Percentiles rank a stretch among this genome's conserved stretches.
phyloP scores from a whole-genome alignment of 1,139 yeast species.

The Pichia sp. region DNA sequence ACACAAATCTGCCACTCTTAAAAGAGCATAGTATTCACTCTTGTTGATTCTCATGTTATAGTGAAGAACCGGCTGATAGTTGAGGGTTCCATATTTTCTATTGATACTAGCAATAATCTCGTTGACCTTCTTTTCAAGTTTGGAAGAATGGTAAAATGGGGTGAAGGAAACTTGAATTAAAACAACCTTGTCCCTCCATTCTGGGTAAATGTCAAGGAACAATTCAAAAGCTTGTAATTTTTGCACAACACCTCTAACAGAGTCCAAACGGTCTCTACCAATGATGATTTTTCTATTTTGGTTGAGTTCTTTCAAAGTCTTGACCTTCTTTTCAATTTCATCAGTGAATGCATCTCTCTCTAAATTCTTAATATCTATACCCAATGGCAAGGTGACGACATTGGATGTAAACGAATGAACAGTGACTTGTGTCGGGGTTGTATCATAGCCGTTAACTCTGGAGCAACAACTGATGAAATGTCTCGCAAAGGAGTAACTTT shows the following conservation, averaged over 20 bases:
- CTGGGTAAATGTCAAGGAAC: slow-evolving; percentile 84
- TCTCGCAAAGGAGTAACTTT: slow-evolving; percentile 76
- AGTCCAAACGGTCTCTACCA: slow-evolving; percentile 76
- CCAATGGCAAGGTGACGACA: slow-evolving; percentile 75
- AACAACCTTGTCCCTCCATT: slow-evolving; percentile 83
- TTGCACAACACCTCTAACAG: slow-evolving; percentile 78
- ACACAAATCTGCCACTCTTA: slow-evolving; percentile 86
- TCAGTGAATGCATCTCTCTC: slow-evolving; percentile 48
- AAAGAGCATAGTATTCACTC: slow-evolving; percentile 81
- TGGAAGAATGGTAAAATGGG: slow-evolving; percentile 48
- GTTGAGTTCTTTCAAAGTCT: slow-evolving; percentile 58
- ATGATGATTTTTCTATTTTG: slow-evolving; percentile 69
- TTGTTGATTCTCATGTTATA: slow-evolving; percentile 85
- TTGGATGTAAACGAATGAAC: slow-evolving; percentile 74
- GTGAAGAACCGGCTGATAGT: slow-evolving; percentile 81
- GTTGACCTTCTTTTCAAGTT: slow-evolving; percentile 66
- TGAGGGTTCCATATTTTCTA: slow-evolving; percentile 72
- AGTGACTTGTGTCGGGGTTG: slow-evolving; percentile 49
- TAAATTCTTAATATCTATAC: slow-evolving; percentile 65
- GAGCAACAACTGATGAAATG: slow-evolving; percentile 90
- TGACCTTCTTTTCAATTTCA: slow-evolving; percentile 32
- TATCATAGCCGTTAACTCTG: slow-evolving; percentile 68
- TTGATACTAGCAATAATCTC: slow-evolving; percentile 77
- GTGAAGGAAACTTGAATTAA: slow-evolving; percentile 90
- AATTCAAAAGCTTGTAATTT: slow-evolving; percentile 75